Base-by-base conservation (phyloP, 2,329 filamentous ascomycete species). In the Reticulascus tulasneorum region DNA sequence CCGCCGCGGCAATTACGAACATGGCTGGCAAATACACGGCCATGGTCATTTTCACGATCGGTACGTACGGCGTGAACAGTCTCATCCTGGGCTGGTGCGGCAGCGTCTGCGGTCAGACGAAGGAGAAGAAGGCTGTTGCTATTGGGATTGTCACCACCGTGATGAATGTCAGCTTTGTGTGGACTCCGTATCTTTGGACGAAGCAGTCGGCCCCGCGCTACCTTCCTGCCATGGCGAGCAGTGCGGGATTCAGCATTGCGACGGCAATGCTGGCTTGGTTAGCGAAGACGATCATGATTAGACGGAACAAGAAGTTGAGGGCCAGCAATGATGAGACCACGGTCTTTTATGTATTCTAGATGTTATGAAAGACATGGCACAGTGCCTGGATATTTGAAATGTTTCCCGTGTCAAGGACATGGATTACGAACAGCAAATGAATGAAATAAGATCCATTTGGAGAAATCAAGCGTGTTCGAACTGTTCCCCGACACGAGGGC, bases 121-220 rank as follows among this genome's bases (percentile, higher is more conserved):
- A 63, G 20, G 63, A 67, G 47, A 66, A 66, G 49, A 64, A 65
- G 40, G 63, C 64, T 6, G 56, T 52, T 8, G 50, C 56, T 7
- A 46, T 63, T 4, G 51, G 51, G 9, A 56, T 62, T 13, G 47
- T 54, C 2, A 54, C 47, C 7, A 42, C 42, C 23, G 40, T 53
- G 18, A 48, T 48, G 38, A 51, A 51, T 31, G 11, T 49, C 23
- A 46, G 44, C 22, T 66, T 64, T 37, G 60, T 67, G 20, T 67
- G 60, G 58, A 65, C 62, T 5, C 60, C 63, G 3, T 67, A 66
- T 41, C 50, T 67, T 8, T 66, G 61, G 57, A 59, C 60, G 3
- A 53, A 58, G 23, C 53, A 44, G 13, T 59, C 64, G 35, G 56
- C 52, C 33, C 64, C 63, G 1, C 53, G 59, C n/a, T 67, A 66